Conservation (phyloP, 164 flowering plant species). For the Warburgia ugandensis region DNA sequence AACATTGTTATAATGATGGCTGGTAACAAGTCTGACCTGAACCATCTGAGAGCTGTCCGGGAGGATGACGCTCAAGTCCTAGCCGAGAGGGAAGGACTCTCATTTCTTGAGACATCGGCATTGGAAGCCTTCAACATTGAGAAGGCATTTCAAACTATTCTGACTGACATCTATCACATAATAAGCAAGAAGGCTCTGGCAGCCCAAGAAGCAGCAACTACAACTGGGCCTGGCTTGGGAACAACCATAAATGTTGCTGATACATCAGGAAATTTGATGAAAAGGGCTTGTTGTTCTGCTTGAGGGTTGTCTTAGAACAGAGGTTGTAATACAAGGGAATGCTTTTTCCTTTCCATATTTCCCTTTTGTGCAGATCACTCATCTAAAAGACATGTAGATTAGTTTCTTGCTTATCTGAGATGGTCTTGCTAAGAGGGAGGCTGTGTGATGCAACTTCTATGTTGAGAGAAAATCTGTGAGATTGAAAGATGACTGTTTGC, state of each 20-base stretch:
- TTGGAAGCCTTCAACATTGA: constrained; percentile 70
- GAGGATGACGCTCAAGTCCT: constrained; percentile 47
- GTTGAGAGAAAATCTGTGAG: constrained; percentile 12
- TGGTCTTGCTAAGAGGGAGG: constrained; percentile 1
- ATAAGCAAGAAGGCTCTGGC: constrained; percentile 78
- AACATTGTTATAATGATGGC: constrained; percentile 88
- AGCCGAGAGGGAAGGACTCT: constrained; percentile 73
- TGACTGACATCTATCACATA: constrained; percentile 71
- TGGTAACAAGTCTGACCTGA: constrained; percentile 73
- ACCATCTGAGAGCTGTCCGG: constrained; percentile 57
- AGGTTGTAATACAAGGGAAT: no score
- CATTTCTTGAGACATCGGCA: constrained; percentile 86
- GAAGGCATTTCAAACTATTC: constrained; percentile 69
- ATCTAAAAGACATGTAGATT: constrained; percentile 31
- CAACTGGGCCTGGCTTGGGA: constrained; percentile 39
- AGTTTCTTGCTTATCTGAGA: constrained; percentile 19
- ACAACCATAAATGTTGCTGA: constrained; percentile 61
- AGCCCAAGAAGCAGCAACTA: constrained; percentile 57
- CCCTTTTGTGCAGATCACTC: neutral
- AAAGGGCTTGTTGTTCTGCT: constrained; percentile 53
- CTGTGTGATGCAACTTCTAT: neutral
- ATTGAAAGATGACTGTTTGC: constrained; percentile 5
- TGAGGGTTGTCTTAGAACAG: no score
- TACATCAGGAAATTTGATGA: constrained; percentile 24
- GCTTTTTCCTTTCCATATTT: no score